Evolutionary conservation across 345 rosid species (phyloP), one percentile per base, ranked within the genome.

Genomic region (Anacardium occidentale): DNA sequence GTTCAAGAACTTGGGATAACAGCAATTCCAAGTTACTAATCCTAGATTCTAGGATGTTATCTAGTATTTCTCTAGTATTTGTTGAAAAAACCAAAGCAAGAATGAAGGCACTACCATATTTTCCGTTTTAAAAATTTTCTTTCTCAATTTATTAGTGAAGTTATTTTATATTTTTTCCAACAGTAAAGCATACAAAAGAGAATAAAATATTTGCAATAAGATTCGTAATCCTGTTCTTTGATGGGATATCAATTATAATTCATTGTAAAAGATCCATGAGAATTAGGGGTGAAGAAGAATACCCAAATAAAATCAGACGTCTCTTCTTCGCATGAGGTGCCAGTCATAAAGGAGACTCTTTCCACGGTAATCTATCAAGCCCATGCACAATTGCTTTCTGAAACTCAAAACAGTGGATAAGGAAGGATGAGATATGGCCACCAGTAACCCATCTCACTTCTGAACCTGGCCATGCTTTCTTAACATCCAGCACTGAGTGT

Each of bases 391-490:
- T 91, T 24, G 97, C 99, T 80, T 82, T 87, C 0, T 96, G 96
- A 70, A 92, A 92, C 82, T 86, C 93, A 45, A 74, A 85, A 64
- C 85, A 85, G 79, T 90, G 98, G 29, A 95, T 90, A 63, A 95
- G 67, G 82, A 90, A 88, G 22, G 99, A 92, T 0, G 98, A 92
- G 50, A 95, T 96, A 60, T 95, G 99, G 22, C 99, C 99, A 1
- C 98, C 97, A 0, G 91, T 90, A 15, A 95, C 98, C 99, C 99
- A 95, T 80, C 99, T 87, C 80, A 95, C 97, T 80, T 95, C 99
- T 57, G 99, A 95, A 40, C 99, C 96, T 10, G 98, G 98, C 99
- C 99, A 92, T 15, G 98, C 98, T 81, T 95, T 95, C 67, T 95
- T 91, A 75, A 95, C 98, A 86, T 90, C 97, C 84, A 91, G 64